Evolutionary conservation across 495 filamentous ascomycete genomes (phyloP), one percentile per base, ranked within the genome.

Genomic region (Neurospora pannonica): DNA sequence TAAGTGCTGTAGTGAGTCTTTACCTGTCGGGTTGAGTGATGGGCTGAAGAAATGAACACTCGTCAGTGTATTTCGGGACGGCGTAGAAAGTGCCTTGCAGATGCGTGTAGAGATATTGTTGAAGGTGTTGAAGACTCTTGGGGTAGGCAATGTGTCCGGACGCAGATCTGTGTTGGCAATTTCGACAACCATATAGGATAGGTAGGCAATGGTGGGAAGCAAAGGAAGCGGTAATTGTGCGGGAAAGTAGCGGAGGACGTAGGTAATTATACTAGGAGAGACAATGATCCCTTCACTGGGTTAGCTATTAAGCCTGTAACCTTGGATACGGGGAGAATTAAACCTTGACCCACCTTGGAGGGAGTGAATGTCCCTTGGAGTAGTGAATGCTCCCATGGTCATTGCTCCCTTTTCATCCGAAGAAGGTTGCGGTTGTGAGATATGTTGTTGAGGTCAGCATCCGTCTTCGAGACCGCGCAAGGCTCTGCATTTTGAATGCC

Each of bases 21-120:
- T 54, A 24, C 46, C 4, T 24, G 10, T 54, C 10, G 0, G 0
- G 0, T 54, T 24, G 4, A 0, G 4, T 24, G n/a, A 54, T 54
- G 21, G 46, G 1, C 9, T 21, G 46, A 54, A 24, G 46, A 1
- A 2, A 6, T 0, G 46, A 2, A 54, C 43, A 48, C 46, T 24
- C 10, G 46, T 3, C 0, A 13, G 1, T 0, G 48, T 54, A 54
- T 54, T 21, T 5, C 13, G 4, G n/a, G 46, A 13, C 21, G 11
- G 10, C 21, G 48, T 54, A 15, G 21, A 28, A 24, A 28, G 0
- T 28, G 3, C 48, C 11, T 0, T 0, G 48, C 28, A 54, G 48
- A 54, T 54, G 48, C 3, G 48, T 54, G 21, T 21, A 6, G 48
- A 54, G 11, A 54, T 28, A 28, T 28, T 28, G 4, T 28, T 54